These are phyloP conservation scores for Scutellaria barbata DNA, from an alignment of 257 asterid species.

Conservation along the genomic window DNA sequence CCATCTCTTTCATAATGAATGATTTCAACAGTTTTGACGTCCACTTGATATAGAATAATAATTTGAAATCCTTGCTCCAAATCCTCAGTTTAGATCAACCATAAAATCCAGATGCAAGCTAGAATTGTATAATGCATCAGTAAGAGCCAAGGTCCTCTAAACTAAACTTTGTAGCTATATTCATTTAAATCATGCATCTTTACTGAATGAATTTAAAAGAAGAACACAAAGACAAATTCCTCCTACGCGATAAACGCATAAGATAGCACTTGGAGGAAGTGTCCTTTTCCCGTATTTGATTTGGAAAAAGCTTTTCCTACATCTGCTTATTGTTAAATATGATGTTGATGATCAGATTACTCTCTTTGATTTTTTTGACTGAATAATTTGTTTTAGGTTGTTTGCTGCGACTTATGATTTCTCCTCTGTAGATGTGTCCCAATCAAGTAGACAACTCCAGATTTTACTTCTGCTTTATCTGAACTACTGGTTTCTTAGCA, in stretches of 20 bases:
- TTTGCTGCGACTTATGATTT: no score
- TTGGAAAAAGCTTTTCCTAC: no score
- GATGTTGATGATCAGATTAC: no score
- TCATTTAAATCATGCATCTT: not conserved
- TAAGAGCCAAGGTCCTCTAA: not conserved
- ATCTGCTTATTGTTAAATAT: no score
- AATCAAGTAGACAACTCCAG: conserved; percentile 5
- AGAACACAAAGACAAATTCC: no score
- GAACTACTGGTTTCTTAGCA: not conserved
- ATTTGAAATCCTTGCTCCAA: conserved; percentile 9
- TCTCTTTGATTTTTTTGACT: no score
- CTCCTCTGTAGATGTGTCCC: not conserved
- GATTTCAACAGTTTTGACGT: not conserved
- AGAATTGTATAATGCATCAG: not conserved
- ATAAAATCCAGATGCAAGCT: not conserved
- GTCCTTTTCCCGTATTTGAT: no score
- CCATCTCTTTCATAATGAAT: not conserved
- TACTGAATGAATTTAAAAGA: no score
- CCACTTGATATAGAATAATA: not conserved
- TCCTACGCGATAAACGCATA: no score
- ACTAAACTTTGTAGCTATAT: not conserved
- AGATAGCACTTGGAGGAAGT: no score
- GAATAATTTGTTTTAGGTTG: no score
- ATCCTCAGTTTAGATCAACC: not conserved
- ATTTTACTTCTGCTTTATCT: not conserved